phyloP scores from a whole-genome alignment of 805 yeast genomes.

The Soucietia sequanensis region DNA sequence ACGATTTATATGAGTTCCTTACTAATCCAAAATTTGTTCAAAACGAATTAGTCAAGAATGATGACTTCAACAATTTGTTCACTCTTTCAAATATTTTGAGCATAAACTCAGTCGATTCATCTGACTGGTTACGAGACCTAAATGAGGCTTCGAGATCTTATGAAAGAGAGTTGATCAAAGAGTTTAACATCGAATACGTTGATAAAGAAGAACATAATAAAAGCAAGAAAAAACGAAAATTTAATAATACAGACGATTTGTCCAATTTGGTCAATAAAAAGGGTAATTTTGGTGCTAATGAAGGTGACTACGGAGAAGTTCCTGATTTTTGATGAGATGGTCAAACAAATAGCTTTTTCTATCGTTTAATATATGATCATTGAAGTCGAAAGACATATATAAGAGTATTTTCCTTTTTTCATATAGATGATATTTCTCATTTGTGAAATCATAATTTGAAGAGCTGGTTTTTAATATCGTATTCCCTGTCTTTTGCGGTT shows the following conservation, averaged over 20 bases:
- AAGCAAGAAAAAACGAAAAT: constrained; percentile 3
- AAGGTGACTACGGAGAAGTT: constrained; percentile 21
- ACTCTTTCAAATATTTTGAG: constrained; percentile 27
- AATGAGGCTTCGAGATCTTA: constrained; percentile 9
- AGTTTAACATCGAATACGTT: constrained; percentile 21
- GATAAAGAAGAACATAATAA: constrained; percentile 17
- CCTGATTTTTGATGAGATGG: constrained; percentile 24
- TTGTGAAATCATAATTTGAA: constrained; percentile 27
- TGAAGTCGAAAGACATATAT: no score
- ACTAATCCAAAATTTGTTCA: constrained; percentile 23
- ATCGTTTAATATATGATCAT: no score
- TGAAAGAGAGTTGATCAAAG: constrained; percentile 20
- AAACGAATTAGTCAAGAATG: constrained; percentile 13
- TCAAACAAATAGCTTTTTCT: no score
- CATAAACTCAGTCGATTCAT: constrained; percentile 11
- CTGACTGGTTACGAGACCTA: constrained; percentile 16
- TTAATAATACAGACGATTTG: constrained; percentile 1
- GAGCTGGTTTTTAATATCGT: constrained; percentile 35
- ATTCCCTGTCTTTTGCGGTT: constrained; percentile 45
- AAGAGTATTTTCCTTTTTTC: no score
- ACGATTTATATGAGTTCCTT: constrained; percentile 18
- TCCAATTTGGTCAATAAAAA: constrained; percentile 7
- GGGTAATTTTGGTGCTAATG: constrained; percentile 23
- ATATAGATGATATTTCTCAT: no score
- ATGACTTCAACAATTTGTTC: constrained; percentile 25